Conservation (phyloP, 2,329 filamentous ascomycete genomes). For the Penicillium sp. region DNA sequence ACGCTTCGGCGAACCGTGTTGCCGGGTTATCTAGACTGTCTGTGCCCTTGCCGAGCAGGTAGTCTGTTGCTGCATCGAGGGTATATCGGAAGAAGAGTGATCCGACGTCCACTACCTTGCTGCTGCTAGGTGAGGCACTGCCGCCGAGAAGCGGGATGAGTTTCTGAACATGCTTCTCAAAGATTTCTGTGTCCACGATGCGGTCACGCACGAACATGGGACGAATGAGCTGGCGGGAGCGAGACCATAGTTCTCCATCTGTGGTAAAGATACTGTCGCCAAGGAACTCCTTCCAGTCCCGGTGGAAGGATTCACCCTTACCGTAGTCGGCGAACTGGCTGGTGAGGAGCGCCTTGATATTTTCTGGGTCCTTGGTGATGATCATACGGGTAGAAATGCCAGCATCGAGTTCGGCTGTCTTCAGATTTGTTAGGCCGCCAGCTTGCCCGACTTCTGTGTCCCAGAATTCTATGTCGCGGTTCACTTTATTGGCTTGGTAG, state of each 20-base stretch:
- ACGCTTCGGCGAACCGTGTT: slow-evolving; percentile 75
- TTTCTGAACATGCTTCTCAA: slow-evolving; percentile 75
- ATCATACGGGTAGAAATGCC: slow-evolving; percentile 55
- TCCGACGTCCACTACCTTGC: slow-evolving; percentile 64
- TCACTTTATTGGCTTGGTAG: slow-evolving; percentile 52
- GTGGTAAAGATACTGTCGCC: slow-evolving; percentile 85
- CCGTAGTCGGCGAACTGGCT: slow-evolving; percentile 84
- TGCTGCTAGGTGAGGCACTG: slow-evolving; percentile 33
- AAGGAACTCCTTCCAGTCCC: slow-evolving; percentile 74
- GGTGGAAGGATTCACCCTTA: slow-evolving; percentile 71
- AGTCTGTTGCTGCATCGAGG: slow-evolving; percentile 81
- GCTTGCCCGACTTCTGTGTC: slow-evolving; percentile 47
- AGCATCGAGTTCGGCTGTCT: slow-evolving; percentile 33
- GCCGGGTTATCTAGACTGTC: slow-evolving; percentile 60
- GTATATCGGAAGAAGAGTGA: slow-evolving; percentile 81
- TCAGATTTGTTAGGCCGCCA: slow-evolving; percentile 22
- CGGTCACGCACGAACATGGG: slow-evolving; percentile 87
- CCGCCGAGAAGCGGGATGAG: slow-evolving; percentile 67
- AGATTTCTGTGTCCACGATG: slow-evolving; percentile 77
- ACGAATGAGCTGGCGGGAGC: slow-evolving; percentile 76
- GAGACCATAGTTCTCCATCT: slow-evolving; percentile 77
- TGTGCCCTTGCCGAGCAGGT: slow-evolving; percentile 75
- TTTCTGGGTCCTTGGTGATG: slow-evolving; percentile 80
- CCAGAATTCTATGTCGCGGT: slow-evolving; percentile 66
- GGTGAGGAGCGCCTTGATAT: slow-evolving; percentile 87